Evolutionary conservation across 2,329 filamentous ascomycete species (phyloP), one percentile per base, ranked within the genome.

Genomic region (Aspergillus nomiae): DNA sequence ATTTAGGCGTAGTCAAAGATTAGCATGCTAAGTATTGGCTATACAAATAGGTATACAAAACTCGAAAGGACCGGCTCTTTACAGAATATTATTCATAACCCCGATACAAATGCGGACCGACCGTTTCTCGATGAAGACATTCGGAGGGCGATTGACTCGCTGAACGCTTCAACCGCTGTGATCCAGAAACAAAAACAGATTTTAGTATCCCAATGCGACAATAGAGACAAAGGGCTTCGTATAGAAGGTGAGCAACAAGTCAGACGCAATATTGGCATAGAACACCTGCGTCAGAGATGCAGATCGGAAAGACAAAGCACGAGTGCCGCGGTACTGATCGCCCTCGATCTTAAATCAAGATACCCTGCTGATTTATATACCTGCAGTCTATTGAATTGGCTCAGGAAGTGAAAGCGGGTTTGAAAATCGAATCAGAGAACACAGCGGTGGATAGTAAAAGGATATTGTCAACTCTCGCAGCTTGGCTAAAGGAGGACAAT

Each of bases 41-140:
- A 9, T 55, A 46, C 6, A 8, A 11, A 54, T 53, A 80, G 78
- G 58, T 77, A 77, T 53, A 65, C 69, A 10, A 75, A 72, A 19
- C 67, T 80, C n/a, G 71, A 78, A 54, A 66, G 57, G n/a, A 73
- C 73, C 6, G 73, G 72, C 16, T 59, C 65, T 41, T 66, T 79
- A 14, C 69, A 73, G 19, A 60, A 67, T 26, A 63, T 78, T 61
- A 62, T 77, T 38, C 66, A 67, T 38, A 66, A 71, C 36, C 63
- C 69, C 28, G 70, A 74, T 30, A 61, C 77, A 21, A 60, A 66
- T 50, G 69, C 73, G 53, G 77, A 71, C 19, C 73, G 76, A 66
- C 76, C 77, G n/a, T 67, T 81, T 58, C 69, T 77, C 7, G 78
- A 80, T 57, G 71, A 74, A 26, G 78, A 80, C 54, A 72, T 81